Evolutionary conservation across 805 yeast species (phyloP).

Genomic region (Nakazawaea ishiwadae): DNA sequence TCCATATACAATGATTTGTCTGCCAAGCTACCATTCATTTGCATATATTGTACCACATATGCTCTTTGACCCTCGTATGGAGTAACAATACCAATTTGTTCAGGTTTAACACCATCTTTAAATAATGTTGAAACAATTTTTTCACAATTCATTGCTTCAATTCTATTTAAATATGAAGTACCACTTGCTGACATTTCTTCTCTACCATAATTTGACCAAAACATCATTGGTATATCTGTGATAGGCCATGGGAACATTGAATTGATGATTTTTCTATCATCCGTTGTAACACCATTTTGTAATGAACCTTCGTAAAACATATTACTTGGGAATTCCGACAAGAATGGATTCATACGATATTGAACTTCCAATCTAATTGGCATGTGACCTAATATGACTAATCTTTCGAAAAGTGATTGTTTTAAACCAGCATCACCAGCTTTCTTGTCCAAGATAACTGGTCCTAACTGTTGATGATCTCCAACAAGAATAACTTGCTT

Average conservation of each 20-base stretch:
- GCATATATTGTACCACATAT: constrained; percentile 73
- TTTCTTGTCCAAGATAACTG: constrained; percentile 73
- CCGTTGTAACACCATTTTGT: constrained; percentile 86
- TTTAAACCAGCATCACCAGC: constrained; percentile 85
- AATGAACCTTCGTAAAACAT: constrained; percentile 90
- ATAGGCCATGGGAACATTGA: constrained; percentile 91
- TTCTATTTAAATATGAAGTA: constrained; percentile 74
- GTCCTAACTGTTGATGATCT: constrained; percentile 94
- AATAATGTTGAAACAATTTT: constrained; percentile 68
- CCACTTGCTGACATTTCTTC: constrained; percentile 86
- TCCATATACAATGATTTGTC: constrained; percentile 60
- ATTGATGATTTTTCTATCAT: constrained; percentile 52
- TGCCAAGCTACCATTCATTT: constrained; percentile 56
- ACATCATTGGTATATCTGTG: constrained; percentile 84
- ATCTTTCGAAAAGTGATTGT: constrained; percentile 84
- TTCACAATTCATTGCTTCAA: constrained; percentile 88
- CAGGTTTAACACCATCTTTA: constrained; percentile 71
- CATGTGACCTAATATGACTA: constrained; percentile 73
- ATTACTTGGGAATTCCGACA: constrained; percentile 84
- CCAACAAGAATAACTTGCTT: constrained; percentile 86
- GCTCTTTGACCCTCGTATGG: constrained; percentile 95
- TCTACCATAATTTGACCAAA: constrained; percentile 85
- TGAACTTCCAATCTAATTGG: constrained; percentile 89
- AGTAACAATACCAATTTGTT: constrained; percentile 87
- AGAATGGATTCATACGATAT: constrained; percentile 89